These are phyloP conservation scores for Eudorina sp. DNA, from an alignment of 139 green algal species.

Conservation along the genomic window DNA sequence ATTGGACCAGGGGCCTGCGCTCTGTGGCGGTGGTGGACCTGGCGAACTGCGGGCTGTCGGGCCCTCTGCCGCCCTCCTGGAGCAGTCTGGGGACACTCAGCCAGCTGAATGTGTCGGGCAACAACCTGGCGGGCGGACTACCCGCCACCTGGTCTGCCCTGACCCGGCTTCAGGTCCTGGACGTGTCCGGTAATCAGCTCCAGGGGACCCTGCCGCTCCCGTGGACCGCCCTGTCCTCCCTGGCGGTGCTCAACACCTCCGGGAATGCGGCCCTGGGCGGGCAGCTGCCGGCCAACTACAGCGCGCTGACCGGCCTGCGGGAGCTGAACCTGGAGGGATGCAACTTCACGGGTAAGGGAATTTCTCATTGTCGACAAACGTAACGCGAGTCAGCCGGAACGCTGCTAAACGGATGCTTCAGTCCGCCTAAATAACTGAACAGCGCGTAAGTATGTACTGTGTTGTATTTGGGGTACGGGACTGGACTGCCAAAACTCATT, in stretches of 20 bases:
- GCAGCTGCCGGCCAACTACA: background rate
- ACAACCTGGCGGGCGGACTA: conserved; percentile 8
- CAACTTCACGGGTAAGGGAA: background rate
- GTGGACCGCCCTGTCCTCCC: background rate
- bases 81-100: background rate
- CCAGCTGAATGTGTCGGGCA: conserved; percentile 7
- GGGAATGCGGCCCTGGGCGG: background rate
- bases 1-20: background rate
- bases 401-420: no score
- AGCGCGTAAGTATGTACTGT: no score
- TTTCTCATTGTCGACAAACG: no score
- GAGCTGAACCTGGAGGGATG: background rate
- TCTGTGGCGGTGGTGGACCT: background rate
- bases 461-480: no score
- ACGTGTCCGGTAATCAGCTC: background rate
- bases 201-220: background rate
- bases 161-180: background rate
- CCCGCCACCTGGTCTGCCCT: background rate
- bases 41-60: background rate
- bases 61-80: conserved; percentile 2
- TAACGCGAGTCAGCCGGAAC: no score
- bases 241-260: background rate
- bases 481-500: no score
- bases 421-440: no score
- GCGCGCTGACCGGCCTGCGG: background rate